Evolutionary conservation across 257 asterid genomes (phyloP), one percentile per base, ranked within the genome.

Genomic region (Solanum pinnatisectum): DNA sequence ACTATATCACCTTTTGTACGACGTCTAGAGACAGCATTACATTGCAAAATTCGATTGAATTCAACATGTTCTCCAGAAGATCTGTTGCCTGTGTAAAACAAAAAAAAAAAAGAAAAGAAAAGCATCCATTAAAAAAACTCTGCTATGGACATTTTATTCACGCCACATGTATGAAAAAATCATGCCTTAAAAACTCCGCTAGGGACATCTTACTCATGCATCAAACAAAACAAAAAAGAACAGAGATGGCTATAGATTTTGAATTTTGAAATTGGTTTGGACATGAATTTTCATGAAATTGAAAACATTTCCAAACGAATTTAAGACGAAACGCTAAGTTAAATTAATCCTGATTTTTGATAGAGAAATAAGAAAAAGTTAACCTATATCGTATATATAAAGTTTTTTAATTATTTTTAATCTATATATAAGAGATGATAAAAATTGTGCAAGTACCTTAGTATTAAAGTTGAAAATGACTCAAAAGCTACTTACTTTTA

Each of bases 1-100:
- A 87, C n/a, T 39, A 15, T 79, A 13, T 23, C 13, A 93, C 98
- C 97, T 85, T 91, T 83, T n/a, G 95, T 89, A 59, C 90, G 94
- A 65, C 91, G 91, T 84, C 88, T 89, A 56, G 95, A 93, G 37
- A 93, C 65, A 5, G 96, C 93, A 77, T 85, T 87, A 88, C 95
- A 93, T 27, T 88, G 93, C 40, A 89, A 91, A 42, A 77, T 81
- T 5, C 89, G 85, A 87, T 67, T 60, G 86, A 87, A 67, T 36
- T 76, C 36, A 30, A 32, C n/a, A 35, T 44, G 33, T 67, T 84
- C 88, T 39, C 86, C 84, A 16, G 60, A 63, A n/a, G 88, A 87
- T 91, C 88, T 88, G 82, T 67, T 67, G 40, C 89, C 96, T 93
- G 89, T 87, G 85, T 86, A 16, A 56, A 56, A 56, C 11, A 3